Conservation (phyloP, 108 stramenopile species). For the Pseudonitzschia multiseries region DNA sequence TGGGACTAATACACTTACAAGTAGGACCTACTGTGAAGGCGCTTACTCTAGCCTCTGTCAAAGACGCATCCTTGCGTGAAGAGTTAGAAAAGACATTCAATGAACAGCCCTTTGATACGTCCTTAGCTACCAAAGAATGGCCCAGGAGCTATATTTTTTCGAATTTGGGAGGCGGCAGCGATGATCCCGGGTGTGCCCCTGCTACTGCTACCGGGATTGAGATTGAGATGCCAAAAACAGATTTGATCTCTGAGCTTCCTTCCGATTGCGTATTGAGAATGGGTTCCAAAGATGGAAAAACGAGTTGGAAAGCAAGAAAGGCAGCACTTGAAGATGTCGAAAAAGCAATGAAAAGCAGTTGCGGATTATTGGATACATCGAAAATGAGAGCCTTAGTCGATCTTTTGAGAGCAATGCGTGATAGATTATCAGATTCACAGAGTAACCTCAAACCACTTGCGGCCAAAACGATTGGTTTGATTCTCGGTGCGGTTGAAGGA, state of each 20-base stretch:
- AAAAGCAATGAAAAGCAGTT: constrained; percentile 47
- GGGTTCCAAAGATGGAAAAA: constrained; percentile 71
- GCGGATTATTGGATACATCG: constrained; percentile 45
- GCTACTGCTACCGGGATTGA: not conserved
- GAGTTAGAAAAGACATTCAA: constrained; percentile 55
- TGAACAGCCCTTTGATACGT: constrained; percentile 48
- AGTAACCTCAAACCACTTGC: constrained; percentile 88
- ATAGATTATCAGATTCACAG: constrained; percentile 82
- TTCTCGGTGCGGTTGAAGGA: constrained; percentile 64
- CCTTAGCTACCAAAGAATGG: constrained; percentile 27
- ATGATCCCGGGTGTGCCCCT: not conserved
- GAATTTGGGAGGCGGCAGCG: not conserved
- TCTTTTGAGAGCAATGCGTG: constrained; percentile 50
- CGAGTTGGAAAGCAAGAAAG: constrained; percentile 83
- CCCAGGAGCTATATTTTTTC: constrained; percentile 37
- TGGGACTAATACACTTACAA: constrained; percentile 69
- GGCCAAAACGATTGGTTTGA: constrained; percentile 55
- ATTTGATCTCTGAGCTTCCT: constrained; percentile 52
- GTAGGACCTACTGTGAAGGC: constrained; percentile 71
- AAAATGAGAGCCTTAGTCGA: constrained; percentile 55
- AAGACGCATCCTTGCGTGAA: constrained; percentile 29
- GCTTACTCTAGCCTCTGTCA: constrained; percentile 43
- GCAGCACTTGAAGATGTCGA: constrained; percentile 82
- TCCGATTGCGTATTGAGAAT: constrained; percentile 57
- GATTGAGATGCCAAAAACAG: constrained; percentile 53